These are phyloP conservation scores for Talaromyces sp. DNA, from an alignment of 2,329 filamentous ascomycete genomes.

Conservation along the genomic window DNA sequence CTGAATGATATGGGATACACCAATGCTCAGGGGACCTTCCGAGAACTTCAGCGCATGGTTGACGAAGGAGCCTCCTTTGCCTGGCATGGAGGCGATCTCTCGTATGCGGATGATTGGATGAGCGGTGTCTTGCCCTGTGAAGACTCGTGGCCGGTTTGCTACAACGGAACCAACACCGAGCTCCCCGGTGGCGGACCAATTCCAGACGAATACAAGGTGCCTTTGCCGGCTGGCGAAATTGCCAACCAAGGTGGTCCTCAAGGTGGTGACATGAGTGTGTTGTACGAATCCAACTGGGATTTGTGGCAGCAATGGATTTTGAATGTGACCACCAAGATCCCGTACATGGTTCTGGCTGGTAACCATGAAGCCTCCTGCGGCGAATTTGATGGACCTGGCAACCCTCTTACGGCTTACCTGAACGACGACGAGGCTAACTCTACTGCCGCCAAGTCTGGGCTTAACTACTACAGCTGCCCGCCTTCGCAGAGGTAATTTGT, in stretches of 20 bases:
- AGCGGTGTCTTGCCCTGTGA: slow-evolving; percentile 48
- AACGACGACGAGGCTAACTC: slow-evolving; percentile 41
- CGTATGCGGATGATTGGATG: slow-evolving; percentile 51
- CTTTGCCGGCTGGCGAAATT: slow-evolving; percentile 43
- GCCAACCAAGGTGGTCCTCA: slow-evolving; percentile 44
- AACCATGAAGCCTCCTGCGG: slow-evolving; percentile 50
- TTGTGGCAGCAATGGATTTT: slow-evolving; percentile 50
- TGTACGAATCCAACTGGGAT: slow-evolving; percentile 52
- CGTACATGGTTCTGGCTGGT: slow-evolving; percentile 49
- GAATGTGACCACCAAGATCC: slow-evolving; percentile 39
- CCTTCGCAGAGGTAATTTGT: slow-evolving; percentile 41
- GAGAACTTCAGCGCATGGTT: slow-evolving; percentile 38
- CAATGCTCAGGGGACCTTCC: slow-evolving; percentile 47
- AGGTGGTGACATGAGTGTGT: slow-evolving; percentile 46
- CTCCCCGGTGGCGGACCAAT: slow-evolving; percentile 37
- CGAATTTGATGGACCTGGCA: slow-evolving; percentile 46
- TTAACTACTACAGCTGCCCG: slow-evolving; percentile 52
- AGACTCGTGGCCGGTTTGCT: slow-evolving; percentile 48
- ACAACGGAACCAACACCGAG: slow-evolving; percentile 44
- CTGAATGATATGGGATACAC: slow-evolving; percentile 54
- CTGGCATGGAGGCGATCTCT: slow-evolving; percentile 52
- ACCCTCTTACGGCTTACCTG: slow-evolving; percentile 45
- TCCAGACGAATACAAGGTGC: slow-evolving; percentile 40
- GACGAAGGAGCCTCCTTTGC: slow-evolving; percentile 45
- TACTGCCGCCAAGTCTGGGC: slow-evolving; percentile 30